These are phyloP conservation scores for Metschnikowia lunata DNA, from an alignment of 805 yeast genomes.

Conservation along the genomic window DNA sequence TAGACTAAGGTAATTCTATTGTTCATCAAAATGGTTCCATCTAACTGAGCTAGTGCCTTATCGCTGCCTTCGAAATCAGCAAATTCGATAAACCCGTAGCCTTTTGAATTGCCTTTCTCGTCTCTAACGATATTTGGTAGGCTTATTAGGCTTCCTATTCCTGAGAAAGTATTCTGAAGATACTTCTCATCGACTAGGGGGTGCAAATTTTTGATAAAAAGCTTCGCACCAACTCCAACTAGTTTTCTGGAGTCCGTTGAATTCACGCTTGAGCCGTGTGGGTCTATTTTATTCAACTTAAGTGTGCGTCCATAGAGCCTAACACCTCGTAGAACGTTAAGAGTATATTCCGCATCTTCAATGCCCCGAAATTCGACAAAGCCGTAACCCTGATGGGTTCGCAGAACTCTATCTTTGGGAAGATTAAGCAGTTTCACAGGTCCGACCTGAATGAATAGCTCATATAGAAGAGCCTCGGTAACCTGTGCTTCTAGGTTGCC, in stretches of 20 bases:
- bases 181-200: slow-evolving; percentile 58
- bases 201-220: slow-evolving; percentile 59
- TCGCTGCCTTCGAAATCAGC: slow-evolving; percentile 67
- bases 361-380: slow-evolving; percentile 65
- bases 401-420: slow-evolving; percentile 73
- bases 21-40: slow-evolving; percentile 68
- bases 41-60: slow-evolving; percentile 61
- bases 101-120: slow-evolving; percentile 47
- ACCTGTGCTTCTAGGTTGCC: slow-evolving; percentile 80
- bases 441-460: slow-evolving; percentile 79
- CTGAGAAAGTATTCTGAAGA: slow-evolving; percentile 53
- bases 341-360: slow-evolving; percentile 68
- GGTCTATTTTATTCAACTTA: slow-evolving; percentile 50
- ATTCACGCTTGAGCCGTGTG: slow-evolving; percentile 4
- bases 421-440: slow-evolving; percentile 67
- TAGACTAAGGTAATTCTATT: slow-evolving; percentile 57
- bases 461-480: slow-evolving; percentile 68
- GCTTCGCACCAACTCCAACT: slow-evolving; percentile 44
- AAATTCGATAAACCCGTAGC: slow-evolving; percentile 64
- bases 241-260: slow-evolving; percentile 11
- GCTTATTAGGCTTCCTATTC: slow-evolving; percentile 60
- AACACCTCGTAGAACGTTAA: slow-evolving; percentile 55
- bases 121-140: slow-evolving; percentile 51
- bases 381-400: slow-evolving; percentile 80
- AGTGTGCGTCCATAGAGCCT: slow-evolving; percentile 58